Conservation (phyloP, 2,329 filamentous ascomycete genomes). For the Paraphaeosphaeria minitans region DNA sequence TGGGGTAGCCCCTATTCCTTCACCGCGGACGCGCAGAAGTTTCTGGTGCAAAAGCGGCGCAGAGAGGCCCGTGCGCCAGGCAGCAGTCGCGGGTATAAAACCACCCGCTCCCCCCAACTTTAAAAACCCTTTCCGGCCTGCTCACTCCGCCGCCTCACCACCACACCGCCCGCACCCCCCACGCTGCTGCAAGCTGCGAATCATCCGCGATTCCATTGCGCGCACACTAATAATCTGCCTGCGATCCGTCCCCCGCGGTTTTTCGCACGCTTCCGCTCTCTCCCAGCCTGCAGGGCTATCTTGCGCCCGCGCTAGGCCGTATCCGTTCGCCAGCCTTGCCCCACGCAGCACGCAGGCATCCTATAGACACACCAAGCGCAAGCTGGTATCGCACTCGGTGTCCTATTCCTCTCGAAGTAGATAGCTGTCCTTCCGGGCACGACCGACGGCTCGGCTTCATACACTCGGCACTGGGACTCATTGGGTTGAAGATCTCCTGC, state of each 20-base stretch:
- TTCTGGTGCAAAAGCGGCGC: constrained; percentile 36
- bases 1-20: constrained; percentile 15
- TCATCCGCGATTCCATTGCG: constrained; percentile 34
- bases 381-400: constrained; percentile 51
- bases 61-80: constrained; percentile 15
- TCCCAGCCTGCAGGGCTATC: constrained; percentile 25
- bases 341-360: constrained; percentile 33
- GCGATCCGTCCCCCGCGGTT: constrained; percentile 25
- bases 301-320: constrained; percentile 39
- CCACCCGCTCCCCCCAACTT: constrained; percentile 27
- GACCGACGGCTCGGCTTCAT: constrained; percentile 30
- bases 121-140: constrained; percentile 35
- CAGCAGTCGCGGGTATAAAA: constrained; percentile 29
- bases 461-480: constrained; percentile 75
- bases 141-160: constrained; percentile 24
- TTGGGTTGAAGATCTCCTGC: constrained; percentile 97
- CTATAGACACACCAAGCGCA: constrained; percentile 43
- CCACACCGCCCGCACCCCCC: constrained; percentile 30
- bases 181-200: constrained; percentile 34
- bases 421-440: constrained; percentile 32
- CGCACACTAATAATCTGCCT: constrained; percentile 37
- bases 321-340: constrained; percentile 33
- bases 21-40: constrained; percentile 22
- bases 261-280: constrained; percentile 38
- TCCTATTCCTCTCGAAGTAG: constrained; percentile 29